Evolutionary conservation across 2,329 filamentous ascomycete genomes (phyloP), one percentile per base, ranked within the genome.

Genomic region (Cladosporium sp.): DNA sequence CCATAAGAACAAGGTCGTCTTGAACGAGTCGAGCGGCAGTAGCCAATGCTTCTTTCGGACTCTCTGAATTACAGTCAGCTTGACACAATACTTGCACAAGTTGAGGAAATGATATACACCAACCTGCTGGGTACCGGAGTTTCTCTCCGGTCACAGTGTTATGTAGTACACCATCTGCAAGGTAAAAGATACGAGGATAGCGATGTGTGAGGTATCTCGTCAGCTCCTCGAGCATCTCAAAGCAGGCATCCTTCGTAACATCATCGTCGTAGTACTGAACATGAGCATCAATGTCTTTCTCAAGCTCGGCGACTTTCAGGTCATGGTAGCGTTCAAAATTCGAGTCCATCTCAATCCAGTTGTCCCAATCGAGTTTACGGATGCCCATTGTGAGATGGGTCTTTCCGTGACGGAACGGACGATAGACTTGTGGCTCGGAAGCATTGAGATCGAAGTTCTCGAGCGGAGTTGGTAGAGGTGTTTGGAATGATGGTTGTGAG

Each of bases 391-490:
- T 63, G 50, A 63, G 35, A 23, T 56, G 28, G 11, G 35, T 63
- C 26, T 55, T 55, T 28, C 61, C 61, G 46, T 63, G 61, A 21
- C 61, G 61, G 50, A 63, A 63, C 2, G 61, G 61, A 18, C 61
- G 50, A 21, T 63, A 63, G 10, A 56, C 23, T 35, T 56, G 61
- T 10, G 61, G 61, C 35, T 63, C n/a, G 14, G 61, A 55, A 31
- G 61, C n/a, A 55, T 49, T 53, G 26, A 63, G 61, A 10, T 63
- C 61, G 61, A 63, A 63, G 18, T 63, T 28, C 44, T 63, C n/a
- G 8, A 56, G 50, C 16, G 61, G 61, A 21, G 35, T 21, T 16
- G 61, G 61, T 23, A 56, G 28, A 56, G 61, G 61, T 31, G 61
- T 63, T 33, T 63, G 33, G 50, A 63, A 63, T 49, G 21, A 49